phyloP scores from a whole-genome alignment of 139 green algal species.

The Micromonas commoda region DNA sequence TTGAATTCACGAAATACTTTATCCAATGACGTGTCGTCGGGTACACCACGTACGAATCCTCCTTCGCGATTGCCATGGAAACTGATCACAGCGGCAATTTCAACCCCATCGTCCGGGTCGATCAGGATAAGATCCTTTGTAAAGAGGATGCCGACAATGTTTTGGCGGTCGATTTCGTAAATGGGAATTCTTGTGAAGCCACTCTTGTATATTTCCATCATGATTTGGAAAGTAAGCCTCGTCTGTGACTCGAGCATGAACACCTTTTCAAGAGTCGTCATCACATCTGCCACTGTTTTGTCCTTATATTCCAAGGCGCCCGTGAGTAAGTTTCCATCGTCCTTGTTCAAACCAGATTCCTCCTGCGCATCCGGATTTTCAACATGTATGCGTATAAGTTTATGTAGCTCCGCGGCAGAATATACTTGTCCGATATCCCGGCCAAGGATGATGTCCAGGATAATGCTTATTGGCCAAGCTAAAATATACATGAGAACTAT shows the following conservation, averaged over 20 bases:
- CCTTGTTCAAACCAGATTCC: slow-evolving; percentile 44
- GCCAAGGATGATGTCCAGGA: slow-evolving; percentile 69
- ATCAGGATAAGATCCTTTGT: slow-evolving; percentile 68
- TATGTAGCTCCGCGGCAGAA: slow-evolving; percentile 48
- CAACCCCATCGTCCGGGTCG: slow-evolving; percentile 62
- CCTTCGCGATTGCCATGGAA: slow-evolving; percentile 44
- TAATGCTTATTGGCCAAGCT: slow-evolving; percentile 40
- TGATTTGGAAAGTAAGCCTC: slow-evolving; percentile 48
- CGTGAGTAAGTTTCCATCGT: slow-evolving; percentile 59
- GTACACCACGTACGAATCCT: slow-evolving; percentile 33
- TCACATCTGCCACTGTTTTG: slow-evolving; percentile 68
- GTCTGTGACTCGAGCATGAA: slow-evolving; percentile 50
- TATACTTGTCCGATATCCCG: slow-evolving; percentile 52
- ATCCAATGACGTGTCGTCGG: slow-evolving; percentile 48
- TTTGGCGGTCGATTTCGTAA: slow-evolving; percentile 42
- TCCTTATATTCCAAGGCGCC: slow-evolving; percentile 76
- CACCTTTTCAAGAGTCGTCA: slow-evolving; percentile 84
- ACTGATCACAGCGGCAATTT: slow-evolving; percentile 51
- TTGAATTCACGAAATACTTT: slow-evolving; percentile 52
- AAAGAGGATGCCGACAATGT: slow-evolving; percentile 61
- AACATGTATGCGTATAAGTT: slow-evolving; percentile 56
- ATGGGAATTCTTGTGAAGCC: slow-evolving; percentile 60
- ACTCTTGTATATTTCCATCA: slow-evolving; percentile 56
- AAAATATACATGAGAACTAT: slow-evolving; percentile 22
- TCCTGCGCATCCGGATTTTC: slow-evolving; percentile 45